Conservation (phyloP, 164 flowering plant species). For the Magnolia changhungtana region DNA sequence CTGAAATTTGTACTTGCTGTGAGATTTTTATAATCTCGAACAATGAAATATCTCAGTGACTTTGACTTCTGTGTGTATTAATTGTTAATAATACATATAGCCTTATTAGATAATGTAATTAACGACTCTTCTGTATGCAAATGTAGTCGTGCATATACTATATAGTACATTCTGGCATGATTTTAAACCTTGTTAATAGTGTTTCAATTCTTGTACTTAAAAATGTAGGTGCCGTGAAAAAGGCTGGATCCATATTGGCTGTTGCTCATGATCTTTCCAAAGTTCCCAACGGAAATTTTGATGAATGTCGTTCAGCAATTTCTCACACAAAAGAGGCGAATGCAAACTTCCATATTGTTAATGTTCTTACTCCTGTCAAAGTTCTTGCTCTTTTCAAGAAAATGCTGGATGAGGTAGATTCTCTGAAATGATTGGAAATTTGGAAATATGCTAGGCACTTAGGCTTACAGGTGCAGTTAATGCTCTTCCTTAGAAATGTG, state of each 20-base stretch:
- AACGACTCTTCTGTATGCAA: neutral
- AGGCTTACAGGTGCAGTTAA: too few relatives aligned
- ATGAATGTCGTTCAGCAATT: slow-evolving; percentile 48
- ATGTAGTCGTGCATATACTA: too few relatives aligned
- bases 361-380: slow-evolving; percentile 47
- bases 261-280: slow-evolving; percentile 66
- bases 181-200: neutral
- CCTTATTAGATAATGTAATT: too few relatives aligned
- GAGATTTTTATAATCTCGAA: neutral
- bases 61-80: too few relatives aligned
- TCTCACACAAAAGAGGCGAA: slow-evolving; percentile 48
- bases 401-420: slow-evolving; percentile 73
- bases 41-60: too few relatives aligned
- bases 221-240: slow-evolving; percentile 65
- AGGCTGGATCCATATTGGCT: slow-evolving; percentile 31
- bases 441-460: neutral
- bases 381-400: slow-evolving; percentile 64
- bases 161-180: too few relatives aligned
- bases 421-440: neutral
- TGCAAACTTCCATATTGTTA: slow-evolving; percentile 27
- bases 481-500: too few relatives aligned
- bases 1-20: neutral
- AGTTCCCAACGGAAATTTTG: slow-evolving; percentile 31
- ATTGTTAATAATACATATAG: too few relatives aligned
- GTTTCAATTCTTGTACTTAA: neutral